These are phyloP conservation scores for Venturia nashicola DNA, from an alignment of 2,329 filamentous ascomycete species.

Conservation along the genomic window DNA sequence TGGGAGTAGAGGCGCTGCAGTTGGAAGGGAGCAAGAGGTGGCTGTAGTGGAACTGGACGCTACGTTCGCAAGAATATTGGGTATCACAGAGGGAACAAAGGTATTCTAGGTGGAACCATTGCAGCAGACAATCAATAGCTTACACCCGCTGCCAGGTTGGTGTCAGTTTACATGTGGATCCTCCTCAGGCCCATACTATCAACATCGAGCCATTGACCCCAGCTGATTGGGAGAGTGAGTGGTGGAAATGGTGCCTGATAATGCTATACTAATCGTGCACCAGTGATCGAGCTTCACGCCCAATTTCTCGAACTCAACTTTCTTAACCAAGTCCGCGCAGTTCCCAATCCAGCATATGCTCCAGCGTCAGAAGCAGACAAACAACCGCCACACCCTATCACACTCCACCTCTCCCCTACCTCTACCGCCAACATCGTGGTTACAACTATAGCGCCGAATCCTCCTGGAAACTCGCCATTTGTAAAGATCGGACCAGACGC, in stretches of 20 bases:
- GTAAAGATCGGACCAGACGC: constrained; percentile 89
- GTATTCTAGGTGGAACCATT: constrained; percentile 38
- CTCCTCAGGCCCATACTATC: constrained; percentile 81
- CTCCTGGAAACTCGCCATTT: constrained; percentile 58
- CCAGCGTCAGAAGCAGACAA: constrained; percentile 21
- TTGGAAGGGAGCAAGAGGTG: constrained; percentile 60
- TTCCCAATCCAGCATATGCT: constrained; percentile 70
- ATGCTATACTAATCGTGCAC: constrained; percentile 9
- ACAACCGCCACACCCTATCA: constrained; percentile 62
- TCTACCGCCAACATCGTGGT: constrained; percentile 88
- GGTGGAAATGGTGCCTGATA: constrained; percentile 1
- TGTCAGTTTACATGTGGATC: constrained; percentile 69
- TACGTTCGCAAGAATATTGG: constrained; percentile 65
- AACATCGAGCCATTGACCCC: constrained; percentile 93
- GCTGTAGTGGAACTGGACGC: constrained; percentile 76
- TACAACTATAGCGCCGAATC: constrained; percentile 66
- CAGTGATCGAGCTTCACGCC: constrained; percentile 87
- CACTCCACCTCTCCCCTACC: constrained; percentile 85
- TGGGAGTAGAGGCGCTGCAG: constrained; percentile 42
- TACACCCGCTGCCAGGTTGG: constrained; percentile 34
- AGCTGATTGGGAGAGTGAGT: constrained; percentile 82
- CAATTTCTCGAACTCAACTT: constrained; percentile 93
- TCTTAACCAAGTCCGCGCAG: constrained; percentile 78
- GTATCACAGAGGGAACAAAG: constrained; percentile 70
- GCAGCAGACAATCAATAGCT: constrained; percentile 13